These are phyloP conservation scores for Pseudozyma tsukubaensis DNA, from an alignment of 1,284 basidiomycete genomes.

Conservation along the genomic window DNA sequence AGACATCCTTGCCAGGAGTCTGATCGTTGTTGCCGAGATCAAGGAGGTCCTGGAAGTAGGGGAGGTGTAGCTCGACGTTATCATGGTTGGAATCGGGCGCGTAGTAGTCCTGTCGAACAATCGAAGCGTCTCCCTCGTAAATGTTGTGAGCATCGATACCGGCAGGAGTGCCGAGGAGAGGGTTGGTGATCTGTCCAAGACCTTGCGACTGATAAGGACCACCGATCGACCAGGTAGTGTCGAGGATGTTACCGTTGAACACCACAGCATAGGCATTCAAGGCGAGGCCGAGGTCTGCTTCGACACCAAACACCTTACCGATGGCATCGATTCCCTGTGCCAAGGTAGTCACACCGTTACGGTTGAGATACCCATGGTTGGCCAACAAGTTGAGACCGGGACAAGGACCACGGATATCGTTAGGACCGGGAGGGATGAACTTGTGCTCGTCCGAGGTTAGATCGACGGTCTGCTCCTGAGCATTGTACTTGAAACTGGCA, in stretches of 20 bases:
- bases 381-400: constrained; percentile 55
- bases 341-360: constrained; percentile 50
- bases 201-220: constrained; percentile 39
- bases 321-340: constrained; percentile 55
- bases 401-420: constrained; percentile 57
- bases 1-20: constrained; percentile 48
- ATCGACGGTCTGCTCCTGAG: constrained; percentile 44
- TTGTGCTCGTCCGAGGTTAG: constrained; percentile 54
- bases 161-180: constrained; percentile 41
- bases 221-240: constrained; percentile 54
- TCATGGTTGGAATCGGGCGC: constrained; percentile 49
- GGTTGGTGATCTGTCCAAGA: constrained; percentile 42
- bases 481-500: constrained; percentile 51
- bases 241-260: constrained; percentile 60
- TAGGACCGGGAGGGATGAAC: constrained; percentile 50
- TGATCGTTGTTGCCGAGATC: constrained; percentile 47
- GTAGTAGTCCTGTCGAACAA: constrained; percentile 57
- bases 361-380: constrained; percentile 57
- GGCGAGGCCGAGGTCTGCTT: constrained; percentile 39
- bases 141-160: constrained; percentile 59
- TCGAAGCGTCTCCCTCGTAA: constrained; percentile 56
- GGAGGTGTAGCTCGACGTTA: constrained; percentile 42
- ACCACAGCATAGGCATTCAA: constrained; percentile 55
- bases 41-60: constrained; percentile 58
- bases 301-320: constrained; percentile 50